Conservation (phyloP, 1,284 basidiomycete genomes). For the Microbotryomycetes sp. region DNA sequence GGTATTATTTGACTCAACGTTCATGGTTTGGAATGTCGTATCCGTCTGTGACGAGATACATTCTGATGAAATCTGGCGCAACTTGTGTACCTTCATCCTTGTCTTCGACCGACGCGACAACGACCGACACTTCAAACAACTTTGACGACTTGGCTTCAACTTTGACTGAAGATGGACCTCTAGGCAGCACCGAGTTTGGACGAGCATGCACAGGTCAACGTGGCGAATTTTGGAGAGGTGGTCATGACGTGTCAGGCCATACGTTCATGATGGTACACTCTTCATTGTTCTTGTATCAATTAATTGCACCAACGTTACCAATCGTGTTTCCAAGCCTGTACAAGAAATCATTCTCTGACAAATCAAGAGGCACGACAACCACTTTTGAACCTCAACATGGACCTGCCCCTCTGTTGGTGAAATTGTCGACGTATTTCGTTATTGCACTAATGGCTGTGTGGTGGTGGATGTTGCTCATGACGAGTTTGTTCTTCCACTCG, state of each 20-base stretch:
- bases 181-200: background rate
- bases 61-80: slow-evolving; percentile 70
- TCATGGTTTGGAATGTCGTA: slow-evolving; percentile 69
- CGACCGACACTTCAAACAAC: background rate
- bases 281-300: slow-evolving; percentile 53
- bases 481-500: slow-evolving; percentile 84
- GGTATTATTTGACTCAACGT: slow-evolving; percentile 49
- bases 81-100: slow-evolving; percentile 55
- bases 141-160: background rate
- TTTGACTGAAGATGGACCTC: background rate
- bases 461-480: slow-evolving; percentile 69
- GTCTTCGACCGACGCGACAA: slow-evolving; percentile 11
- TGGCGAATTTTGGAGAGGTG: slow-evolving; percentile 50
- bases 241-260: slow-evolving; percentile 92
- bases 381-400: slow-evolving; percentile 19
- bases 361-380: background rate
- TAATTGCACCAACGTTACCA: slow-evolving; percentile 37
- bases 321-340: slow-evolving; percentile 22
- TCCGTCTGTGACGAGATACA: slow-evolving; percentile 62
- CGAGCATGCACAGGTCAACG: slow-evolving; percentile 12
- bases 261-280: slow-evolving; percentile 83
- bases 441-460: slow-evolving; percentile 58
- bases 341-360: slow-evolving; percentile 3
- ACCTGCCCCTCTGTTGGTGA: slow-evolving; percentile 42
- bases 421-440: slow-evolving; percentile 48